Evolutionary conservation across 192 early-diverging fungal genomes (phyloP), one percentile per base, ranked within the genome.

Genomic region (Fimicolochytrium jonesii): DNA sequence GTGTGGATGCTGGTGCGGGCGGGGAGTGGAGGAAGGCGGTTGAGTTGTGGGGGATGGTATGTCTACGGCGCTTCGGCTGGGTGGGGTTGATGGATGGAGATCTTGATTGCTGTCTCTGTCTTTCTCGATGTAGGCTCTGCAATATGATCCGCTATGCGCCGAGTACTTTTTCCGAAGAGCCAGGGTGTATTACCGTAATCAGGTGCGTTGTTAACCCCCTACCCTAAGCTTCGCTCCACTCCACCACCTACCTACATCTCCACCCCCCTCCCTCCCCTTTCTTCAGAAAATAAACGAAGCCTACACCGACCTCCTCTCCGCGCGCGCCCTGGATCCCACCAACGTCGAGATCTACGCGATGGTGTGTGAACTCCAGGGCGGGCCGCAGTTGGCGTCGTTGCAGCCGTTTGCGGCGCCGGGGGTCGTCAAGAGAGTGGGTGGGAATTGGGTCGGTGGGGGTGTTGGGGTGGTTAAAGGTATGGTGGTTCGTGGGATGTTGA

Each of bases 111-210:
- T n/a, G n/a, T n/a, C n/a, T n/a, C n/a, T n/a, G n/a, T n/a, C n/a
- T n/a, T n/a, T n/a, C n/a, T n/a, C n/a, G 2, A 2, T n/a, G 1
- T 52, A 70, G 57, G 75, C 75, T 18, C 56, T 77, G 4, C 36
- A 64, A 5, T 64, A 49, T 32, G 54, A 69, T 39, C 44, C 52
- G 11, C 52, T 50, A 6, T 28, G 41, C 13, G 51, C 52, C 13
- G 57, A 66, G 29, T 61, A 47, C 34, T 55, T 35, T 22, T 66
- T 46, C 45, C 20, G 53, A 20, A 47, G 70, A 11, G 70, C 58
- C 30, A 23, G 46, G 25, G 34, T 45, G 18, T 66, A 45, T 31
- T 49, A 48, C 32, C 17, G 61, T 13, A 33, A 6, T 6, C 48
- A 67, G 49, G 56, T 60, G n/a, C n/a, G n/a, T n/a, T n/a, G n/a